Conservation (phyloP, 768 basidiomycete species). For the Lentinula guzmanii region DNA sequence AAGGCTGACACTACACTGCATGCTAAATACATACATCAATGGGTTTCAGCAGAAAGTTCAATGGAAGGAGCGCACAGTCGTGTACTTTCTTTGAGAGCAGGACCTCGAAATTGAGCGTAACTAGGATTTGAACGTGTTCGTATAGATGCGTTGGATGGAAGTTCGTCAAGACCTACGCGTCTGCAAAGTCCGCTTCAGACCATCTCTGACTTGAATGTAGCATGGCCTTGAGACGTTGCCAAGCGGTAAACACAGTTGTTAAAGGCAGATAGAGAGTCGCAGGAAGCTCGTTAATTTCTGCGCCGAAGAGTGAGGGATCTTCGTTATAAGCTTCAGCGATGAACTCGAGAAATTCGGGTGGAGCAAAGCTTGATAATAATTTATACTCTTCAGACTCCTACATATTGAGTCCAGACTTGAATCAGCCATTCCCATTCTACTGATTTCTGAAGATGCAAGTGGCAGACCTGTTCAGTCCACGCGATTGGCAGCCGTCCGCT, state of each 20-base stretch:
- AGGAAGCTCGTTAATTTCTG: conserved; percentile 10
- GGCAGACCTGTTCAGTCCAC: conserved; percentile 37
- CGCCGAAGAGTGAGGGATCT: conserved; percentile 33
- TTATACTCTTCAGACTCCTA: conserved; percentile 21
- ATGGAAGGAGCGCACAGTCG: conserved; percentile 27
- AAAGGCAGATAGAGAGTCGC: conserved; percentile 30
- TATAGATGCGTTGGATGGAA: background rate
- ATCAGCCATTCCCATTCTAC: background rate
- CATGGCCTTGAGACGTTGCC: conserved; percentile 39
- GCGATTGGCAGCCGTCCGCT: conserved; percentile 26
- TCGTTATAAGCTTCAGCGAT: conserved; percentile 19
- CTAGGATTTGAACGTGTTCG: conserved; percentile 16
- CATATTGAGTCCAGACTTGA: background rate
- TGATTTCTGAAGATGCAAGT: background rate
- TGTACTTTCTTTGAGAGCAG: conserved; percentile 34
- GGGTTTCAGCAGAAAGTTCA: background rate
- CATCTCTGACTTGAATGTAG: conserved; percentile 36
- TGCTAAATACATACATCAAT: conserved; percentile 21
- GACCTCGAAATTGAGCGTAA: conserved; percentile 43
- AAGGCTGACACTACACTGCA: conserved; percentile 42
- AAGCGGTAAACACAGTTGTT: conserved; percentile 34
- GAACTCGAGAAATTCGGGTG: conserved; percentile 24
- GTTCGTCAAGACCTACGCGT: conserved; percentile 33
- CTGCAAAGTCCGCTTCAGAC: conserved; percentile 50
- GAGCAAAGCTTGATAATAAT: conserved; percentile 16